These are phyloP conservation scores for Pichia deserticola DNA, from an alignment of 805 yeast species.

Conservation along the genomic window DNA sequence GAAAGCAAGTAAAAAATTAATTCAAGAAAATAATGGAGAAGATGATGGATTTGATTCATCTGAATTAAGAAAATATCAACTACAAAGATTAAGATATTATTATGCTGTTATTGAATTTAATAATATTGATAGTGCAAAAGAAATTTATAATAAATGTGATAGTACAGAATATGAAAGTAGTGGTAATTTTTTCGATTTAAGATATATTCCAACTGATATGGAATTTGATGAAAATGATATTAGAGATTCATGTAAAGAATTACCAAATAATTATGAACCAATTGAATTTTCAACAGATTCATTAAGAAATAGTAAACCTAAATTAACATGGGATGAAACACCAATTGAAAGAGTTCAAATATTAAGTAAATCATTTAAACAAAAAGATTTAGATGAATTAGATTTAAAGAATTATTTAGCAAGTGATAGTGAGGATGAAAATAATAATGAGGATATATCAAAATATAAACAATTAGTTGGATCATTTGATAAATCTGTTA, in stretches of 20 bases:
- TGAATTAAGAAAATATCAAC: conserved; percentile 80
- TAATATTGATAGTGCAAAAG: conserved; percentile 57
- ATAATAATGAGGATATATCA: conserved; percentile 39
- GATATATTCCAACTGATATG: conserved; percentile 92
- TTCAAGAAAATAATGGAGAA: conserved; percentile 67
- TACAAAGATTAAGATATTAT: conserved; percentile 86
- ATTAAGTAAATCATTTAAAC: conserved; percentile 75
- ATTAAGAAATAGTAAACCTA: conserved; percentile 90
- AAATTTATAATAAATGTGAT: conserved; percentile 81
- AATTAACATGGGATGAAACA: conserved; percentile 97
- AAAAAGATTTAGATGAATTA: conserved; percentile 82
- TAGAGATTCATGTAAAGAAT: conserved; percentile 60
- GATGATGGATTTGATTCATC: conserved; percentile 72
- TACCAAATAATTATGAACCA: conserved; percentile 79
- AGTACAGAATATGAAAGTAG: conserved; percentile 95
- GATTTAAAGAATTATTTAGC: conserved; percentile 92
- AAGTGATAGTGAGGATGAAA: conserved; percentile 57
- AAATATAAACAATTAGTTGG: conserved; percentile 49
- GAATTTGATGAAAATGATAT: conserved; percentile 66
- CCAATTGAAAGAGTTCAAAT: conserved; percentile 79
- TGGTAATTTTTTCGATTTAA: conserved; percentile 84
- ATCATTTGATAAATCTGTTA: neutral
- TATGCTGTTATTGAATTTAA: conserved; percentile 89
- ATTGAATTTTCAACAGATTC: conserved; percentile 84
- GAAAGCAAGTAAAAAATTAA: conserved; percentile 59